Base-by-base conservation (phyloP, 768 basidiomycete genomes). In the Rhizopogon sp. region DNA sequence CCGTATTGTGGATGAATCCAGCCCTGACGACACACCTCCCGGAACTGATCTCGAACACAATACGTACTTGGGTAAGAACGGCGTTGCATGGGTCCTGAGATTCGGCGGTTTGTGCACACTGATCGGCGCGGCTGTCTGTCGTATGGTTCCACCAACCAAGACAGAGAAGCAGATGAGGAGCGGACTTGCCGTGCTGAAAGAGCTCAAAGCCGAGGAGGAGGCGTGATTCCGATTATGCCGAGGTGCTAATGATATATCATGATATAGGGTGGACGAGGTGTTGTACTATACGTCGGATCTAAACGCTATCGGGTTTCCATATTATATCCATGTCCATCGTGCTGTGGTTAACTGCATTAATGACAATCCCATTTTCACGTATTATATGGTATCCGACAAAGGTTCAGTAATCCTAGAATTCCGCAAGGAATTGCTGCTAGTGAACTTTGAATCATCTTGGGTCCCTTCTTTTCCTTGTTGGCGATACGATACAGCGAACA, bases 51-150 rank as follows among this genome's bases (percentile, higher is more conserved):
- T 69, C 6, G 76, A 76, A 22, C 76, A 79, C 39, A 74, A 73
- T 54, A 82, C 82, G 11, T 91, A 88, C 68, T 77, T 80, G 56
- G 90, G 88, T 33, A 93, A 92, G 75, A 87, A 85, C 52, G 95
- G 95, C 35, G 93, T 97, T 29, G 91, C 88, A 2, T 97, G 94
- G 93, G 90, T 96, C 6, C 72, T 98, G 54, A 84, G 93, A 16
- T 96, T 96, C 63, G 95, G 95, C 47, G 95, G 94, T 39, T 65
- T 92, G 8, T 93, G 90, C 67, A 85, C 94, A 0, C 71, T 97
- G 55, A 74, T 81, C 37, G 94, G 91, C 31, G 94, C 93, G 4
- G 59, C 82, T 3, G 78, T 90, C 60, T 87, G 88, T 31, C 85
- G 90, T 46, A 84, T 79, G 74, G 91, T 97, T 0, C 85, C 95